These are phyloP conservation scores for Hansenula sp. DNA, from an alignment of 1,139 yeast genomes.

Conservation along the genomic window DNA sequence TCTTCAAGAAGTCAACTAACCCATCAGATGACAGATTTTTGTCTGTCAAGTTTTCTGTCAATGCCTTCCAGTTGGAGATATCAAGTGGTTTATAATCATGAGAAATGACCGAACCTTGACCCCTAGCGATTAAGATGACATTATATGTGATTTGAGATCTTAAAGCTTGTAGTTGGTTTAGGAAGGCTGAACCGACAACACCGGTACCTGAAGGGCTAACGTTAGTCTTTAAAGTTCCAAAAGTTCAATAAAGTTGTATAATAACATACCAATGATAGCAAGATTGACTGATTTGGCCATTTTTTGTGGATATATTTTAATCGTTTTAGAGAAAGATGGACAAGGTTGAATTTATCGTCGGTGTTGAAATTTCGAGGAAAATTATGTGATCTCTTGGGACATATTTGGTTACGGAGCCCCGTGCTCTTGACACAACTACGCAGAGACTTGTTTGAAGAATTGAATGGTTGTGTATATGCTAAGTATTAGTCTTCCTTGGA, in stretches of 20 bases:
- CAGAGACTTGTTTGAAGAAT: no score
- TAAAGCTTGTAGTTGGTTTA: constrained; percentile 58
- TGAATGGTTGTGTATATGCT: neutral
- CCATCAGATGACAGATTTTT: constrained; percentile 53
- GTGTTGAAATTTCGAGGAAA: neutral
- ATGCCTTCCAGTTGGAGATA: constrained; percentile 51
- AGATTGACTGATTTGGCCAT: constrained; percentile 65
- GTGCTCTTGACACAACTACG: no score
- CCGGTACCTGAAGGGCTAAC: constrained; percentile 57
- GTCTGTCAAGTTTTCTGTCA: constrained; percentile 40
- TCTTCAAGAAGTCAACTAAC: constrained; percentile 57
- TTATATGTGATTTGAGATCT: constrained; percentile 54
- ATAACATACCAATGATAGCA: constrained; percentile 63
- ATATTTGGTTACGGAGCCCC: neutral
- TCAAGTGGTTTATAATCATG: constrained; percentile 69
- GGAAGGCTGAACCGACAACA: constrained; percentile 89
- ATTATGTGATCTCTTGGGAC: no score
- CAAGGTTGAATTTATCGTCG: no score
- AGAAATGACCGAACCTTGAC: constrained; percentile 64
- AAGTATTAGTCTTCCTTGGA: constrained; percentile 4
- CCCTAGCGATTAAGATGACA: constrained; percentile 76
- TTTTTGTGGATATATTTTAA: constrained; percentile 8
- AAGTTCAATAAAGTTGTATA: no score
- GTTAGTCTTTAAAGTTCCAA: neutral
- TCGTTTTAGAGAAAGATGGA: neutral